Conservation (phyloP, 148 eudicot species). For the Camellia granthamiana region DNA sequence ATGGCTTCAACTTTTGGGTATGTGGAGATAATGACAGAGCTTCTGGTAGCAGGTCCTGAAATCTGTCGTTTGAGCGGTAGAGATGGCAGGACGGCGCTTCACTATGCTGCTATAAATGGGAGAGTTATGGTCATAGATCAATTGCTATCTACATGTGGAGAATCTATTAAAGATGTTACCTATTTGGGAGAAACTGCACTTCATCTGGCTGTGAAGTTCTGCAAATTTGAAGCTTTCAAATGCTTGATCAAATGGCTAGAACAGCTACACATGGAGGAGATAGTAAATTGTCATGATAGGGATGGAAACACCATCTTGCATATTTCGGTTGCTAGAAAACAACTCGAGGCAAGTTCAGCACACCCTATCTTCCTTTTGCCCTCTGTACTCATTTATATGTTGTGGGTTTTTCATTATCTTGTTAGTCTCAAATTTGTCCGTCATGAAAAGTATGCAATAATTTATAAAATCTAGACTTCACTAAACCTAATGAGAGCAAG, state of each 20-base stretch:
- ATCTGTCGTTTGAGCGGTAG: slow-evolving; percentile 3
- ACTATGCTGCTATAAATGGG: slow-evolving; percentile 1
- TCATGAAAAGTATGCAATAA: no score
- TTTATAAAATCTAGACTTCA: no score
- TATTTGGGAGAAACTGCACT: slow-evolving; percentile 4
- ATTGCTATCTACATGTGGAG: background rate
- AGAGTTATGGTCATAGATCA: background rate
- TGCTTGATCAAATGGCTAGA: background rate
- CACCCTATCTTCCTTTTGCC: no score
- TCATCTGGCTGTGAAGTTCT: slow-evolving; percentile 17
- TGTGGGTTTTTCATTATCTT: no score
- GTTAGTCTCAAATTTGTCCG: no score
- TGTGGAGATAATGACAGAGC: background rate
- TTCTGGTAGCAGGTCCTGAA: background rate
- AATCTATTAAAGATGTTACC: slow-evolving; percentile 6
- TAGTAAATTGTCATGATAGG: background rate
- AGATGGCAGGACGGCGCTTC: background rate
- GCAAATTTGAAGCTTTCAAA: slow-evolving; percentile 12
- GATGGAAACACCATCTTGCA: slow-evolving; percentile 4
- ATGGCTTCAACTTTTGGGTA: background rate
- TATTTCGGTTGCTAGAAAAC: background rate
- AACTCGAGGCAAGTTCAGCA: background rate
- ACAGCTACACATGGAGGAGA: background rate
- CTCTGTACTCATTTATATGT: no score
- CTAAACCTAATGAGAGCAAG: no score